Conservation (phyloP, 306 rosid species). For the Trichosanthes cucumerina region DNA sequence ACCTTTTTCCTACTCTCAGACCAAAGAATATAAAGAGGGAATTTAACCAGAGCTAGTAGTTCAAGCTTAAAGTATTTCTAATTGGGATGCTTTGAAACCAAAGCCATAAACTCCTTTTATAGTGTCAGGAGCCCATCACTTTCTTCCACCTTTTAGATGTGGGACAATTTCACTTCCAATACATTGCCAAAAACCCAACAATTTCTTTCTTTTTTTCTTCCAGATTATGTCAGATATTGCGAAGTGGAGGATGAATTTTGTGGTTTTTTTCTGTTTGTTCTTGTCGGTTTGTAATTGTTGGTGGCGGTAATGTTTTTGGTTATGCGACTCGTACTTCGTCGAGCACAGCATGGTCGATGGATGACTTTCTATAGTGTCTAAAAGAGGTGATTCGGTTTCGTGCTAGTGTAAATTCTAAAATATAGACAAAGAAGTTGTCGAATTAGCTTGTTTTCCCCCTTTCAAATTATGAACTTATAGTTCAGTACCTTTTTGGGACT, state of each 20-base stretch:
- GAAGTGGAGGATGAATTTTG: not conserved
- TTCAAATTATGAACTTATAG: not conserved
- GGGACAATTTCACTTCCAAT: too few relatives aligned
- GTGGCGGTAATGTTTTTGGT: slow-evolving; percentile 92
- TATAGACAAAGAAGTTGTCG: not conserved
- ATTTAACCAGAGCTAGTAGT: too few relatives aligned
- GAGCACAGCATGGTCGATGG: slow-evolving; percentile 87
- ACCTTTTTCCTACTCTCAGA: too few relatives aligned
- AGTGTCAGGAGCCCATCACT: too few relatives aligned
- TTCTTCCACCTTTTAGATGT: too few relatives aligned
- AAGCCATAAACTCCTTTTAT: too few relatives aligned
- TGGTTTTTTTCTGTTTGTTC: too few relatives aligned
- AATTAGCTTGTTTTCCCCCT: not conserved
- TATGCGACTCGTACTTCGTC: slow-evolving; percentile 85
- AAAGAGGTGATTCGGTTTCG: slow-evolving; percentile 52
- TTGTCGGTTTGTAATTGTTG: slow-evolving; percentile 81
- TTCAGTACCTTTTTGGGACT: not conserved
- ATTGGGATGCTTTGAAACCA: too few relatives aligned
- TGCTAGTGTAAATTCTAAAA: not conserved
- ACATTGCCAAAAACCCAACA: too few relatives aligned
- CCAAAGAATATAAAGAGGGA: too few relatives aligned
- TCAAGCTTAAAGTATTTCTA: too few relatives aligned
- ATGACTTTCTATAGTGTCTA: slow-evolving; percentile 69
- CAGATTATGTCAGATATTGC: not conserved
- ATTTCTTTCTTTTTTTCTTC: not conserved